Base-by-base conservation (phyloP, 106 monocot genomes). In the Apostasia shenzhenica region DNA sequence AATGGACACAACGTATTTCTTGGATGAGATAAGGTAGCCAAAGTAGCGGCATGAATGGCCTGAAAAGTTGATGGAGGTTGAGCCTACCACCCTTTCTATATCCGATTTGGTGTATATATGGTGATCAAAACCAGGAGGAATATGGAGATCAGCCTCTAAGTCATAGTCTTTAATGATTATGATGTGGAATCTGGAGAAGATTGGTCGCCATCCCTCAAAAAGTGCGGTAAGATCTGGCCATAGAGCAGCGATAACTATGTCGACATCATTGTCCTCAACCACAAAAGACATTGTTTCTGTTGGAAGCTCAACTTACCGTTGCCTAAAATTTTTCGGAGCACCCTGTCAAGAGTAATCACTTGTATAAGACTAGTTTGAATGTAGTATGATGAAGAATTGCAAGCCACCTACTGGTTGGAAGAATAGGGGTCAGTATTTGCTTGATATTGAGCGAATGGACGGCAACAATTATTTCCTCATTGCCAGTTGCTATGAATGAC, bases 21-120 rank as follows among this genome's bases (percentile, higher is more conserved):
- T 95, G 66, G 66, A 57, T 0, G 94, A 95, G 43, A 95, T 48
- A n/a, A 95, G 88, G 61, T 88, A 95, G 6, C 94, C 94, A 60
- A 95, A 85, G 75, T 95, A 91, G 2, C 94, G 73, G 64, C 86
- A 90, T n/a, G 87, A 90, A 68, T 84, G 82, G 41, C 90, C 90
- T 41, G 94, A 88, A 76, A 94, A 88, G 46, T 81, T 81, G 10
- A 90, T 79, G 49, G 76, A 69, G 10, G 80, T 73, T n/a, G 73
- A n/a, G 14, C 81, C 82, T 45, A 53, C 41, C 41, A 88, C 45
- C 40, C 54, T 61, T 48, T 79, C 78, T 26, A 91, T 84, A 56
- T 97, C 95, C 39, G 89, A 75, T 73, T 86, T 84, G 49, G 89
- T 83, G 63, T 80, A 89, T 8, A 95, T 58, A 8, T 92, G 75